phyloP scores from a whole-genome alignment of 176 grass and related monocot genomes.

The Zea luxurians region DNA sequence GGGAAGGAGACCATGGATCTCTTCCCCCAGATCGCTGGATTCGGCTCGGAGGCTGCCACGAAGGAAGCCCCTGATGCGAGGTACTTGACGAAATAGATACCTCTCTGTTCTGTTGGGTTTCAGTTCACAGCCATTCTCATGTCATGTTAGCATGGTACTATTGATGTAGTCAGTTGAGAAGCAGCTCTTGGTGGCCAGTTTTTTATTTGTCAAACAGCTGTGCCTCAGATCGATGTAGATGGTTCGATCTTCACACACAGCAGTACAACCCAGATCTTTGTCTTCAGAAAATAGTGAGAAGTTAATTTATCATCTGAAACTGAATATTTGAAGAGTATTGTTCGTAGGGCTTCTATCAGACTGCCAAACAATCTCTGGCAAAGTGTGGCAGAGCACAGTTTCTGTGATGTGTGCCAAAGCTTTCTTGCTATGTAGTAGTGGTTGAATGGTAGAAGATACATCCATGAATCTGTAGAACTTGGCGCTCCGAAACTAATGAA shows the following conservation, averaged over 20 bases:
- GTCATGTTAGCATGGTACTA: background rate
- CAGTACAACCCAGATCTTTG: background rate
- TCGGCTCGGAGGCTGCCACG: conserved; percentile 13
- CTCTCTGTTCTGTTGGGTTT: background rate
- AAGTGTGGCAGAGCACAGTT: too few species aligned
- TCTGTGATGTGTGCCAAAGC: background rate
- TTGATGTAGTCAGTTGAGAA: background rate
- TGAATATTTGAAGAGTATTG: background rate
- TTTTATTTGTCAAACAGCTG: background rate
- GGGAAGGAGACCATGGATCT: conserved; percentile 55
- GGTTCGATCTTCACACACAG: background rate
- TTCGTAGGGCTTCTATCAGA: background rate
- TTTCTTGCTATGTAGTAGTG: background rate
- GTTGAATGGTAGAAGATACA: background rate
- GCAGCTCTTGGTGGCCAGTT: background rate
- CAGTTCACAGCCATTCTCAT: background rate
- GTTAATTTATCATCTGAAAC: background rate
- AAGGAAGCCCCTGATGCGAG: conserved; percentile 32
- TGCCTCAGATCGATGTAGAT: background rate
- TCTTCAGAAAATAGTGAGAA: background rate
- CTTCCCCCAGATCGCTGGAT: conserved; percentile 66
- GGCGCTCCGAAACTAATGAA: background rate
- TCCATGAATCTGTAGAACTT: background rate
- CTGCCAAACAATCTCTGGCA: background rate
- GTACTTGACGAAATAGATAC: background rate